Conservation (phyloP, 2,329 filamentous ascomycete genomes). For the Colletotrichum eremochloae region DNA sequence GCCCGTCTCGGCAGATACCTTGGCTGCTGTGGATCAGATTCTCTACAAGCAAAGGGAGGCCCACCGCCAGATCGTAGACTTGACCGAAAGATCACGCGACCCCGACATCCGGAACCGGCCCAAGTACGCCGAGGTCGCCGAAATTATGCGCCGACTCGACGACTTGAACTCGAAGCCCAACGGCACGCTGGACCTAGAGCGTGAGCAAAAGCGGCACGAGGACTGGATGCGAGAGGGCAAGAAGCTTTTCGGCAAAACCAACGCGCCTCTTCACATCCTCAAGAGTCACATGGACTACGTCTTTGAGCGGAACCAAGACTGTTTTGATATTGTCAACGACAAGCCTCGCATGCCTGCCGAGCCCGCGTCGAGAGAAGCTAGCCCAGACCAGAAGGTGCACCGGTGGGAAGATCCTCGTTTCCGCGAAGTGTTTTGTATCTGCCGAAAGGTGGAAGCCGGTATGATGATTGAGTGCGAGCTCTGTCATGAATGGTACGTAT, state of each 20-base stretch:
- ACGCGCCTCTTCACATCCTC: conserved; percentile 94
- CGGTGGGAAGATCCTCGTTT: conserved; percentile 73
- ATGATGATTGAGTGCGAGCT: conserved; percentile 99
- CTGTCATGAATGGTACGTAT: conserved; percentile 91
- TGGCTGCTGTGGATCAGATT: conserved; percentile 88
- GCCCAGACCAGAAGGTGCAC: conserved; percentile 64
- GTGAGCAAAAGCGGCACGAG: conserved; percentile 93
- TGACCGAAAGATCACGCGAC: conserved; percentile 83
- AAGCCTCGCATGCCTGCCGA: conserved; percentile 92
- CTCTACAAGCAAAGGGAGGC: conserved; percentile 96
- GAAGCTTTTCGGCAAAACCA: conserved; percentile 97
- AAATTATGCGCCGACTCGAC: conserved; percentile 87
- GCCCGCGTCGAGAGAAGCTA: conserved; percentile 87
- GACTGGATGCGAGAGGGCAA: conserved; percentile 99
- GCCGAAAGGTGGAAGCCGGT: conserved; percentile 89
- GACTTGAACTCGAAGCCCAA: conserved; percentile 93
- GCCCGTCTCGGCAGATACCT: conserved; percentile 85
- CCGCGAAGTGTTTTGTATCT: conserved; percentile 95
- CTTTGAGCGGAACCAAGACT: conserved; percentile 87
- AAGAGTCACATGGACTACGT: conserved; percentile 96
- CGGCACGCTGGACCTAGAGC: conserved; percentile 92
- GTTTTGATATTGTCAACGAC: conserved; percentile 88
- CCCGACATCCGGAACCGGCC: conserved; percentile 83
- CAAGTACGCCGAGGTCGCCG: conserved; percentile 89
- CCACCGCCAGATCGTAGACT: conserved; percentile 85